Percentiles rank a stretch among this genome's conserved stretches.
Evolutionary conservation across 768 basidiomycete species (phyloP).

Genomic region (Dentipellis fragilis): DNA sequence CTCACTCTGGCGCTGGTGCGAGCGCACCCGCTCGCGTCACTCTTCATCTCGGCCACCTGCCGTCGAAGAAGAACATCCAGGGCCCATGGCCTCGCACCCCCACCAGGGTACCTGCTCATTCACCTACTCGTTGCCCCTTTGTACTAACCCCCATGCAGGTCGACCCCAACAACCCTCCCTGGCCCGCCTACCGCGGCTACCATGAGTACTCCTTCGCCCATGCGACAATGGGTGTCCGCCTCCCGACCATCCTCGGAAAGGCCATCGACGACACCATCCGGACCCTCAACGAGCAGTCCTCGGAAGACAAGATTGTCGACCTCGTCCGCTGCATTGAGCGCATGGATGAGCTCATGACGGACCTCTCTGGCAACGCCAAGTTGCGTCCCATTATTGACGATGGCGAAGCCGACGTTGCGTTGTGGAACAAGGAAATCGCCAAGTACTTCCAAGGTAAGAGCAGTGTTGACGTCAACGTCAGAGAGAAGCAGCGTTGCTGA

Average conservation of each 20-base stretch:
- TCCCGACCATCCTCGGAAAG: constrained; percentile 92
- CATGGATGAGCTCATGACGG: constrained; percentile 84
- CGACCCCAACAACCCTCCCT: constrained; percentile 78
- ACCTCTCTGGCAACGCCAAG: constrained; percentile 76
- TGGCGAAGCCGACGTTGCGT: constrained; percentile 80
- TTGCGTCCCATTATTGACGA: constrained; percentile 86
- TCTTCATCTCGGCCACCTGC: constrained; percentile 65
- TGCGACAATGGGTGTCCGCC: constrained; percentile 92
- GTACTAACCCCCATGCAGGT: constrained; percentile 29
- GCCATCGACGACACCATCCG: constrained; percentile 86
- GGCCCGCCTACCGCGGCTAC: constrained; percentile 74
- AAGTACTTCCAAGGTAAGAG: constrained; percentile 79
- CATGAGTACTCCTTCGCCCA: constrained; percentile 78
- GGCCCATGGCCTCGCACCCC: constrained; percentile 69
- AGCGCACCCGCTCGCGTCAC: constrained; percentile 47
- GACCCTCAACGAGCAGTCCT: constrained; percentile 78
- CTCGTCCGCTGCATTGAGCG: constrained; percentile 79
- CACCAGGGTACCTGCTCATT: constrained; percentile 39
- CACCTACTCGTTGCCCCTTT: neutral
- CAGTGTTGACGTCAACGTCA: neutral
- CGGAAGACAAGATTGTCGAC: constrained; percentile 78
- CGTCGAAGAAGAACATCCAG: constrained; percentile 62
- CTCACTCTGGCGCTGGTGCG: constrained; percentile 1
- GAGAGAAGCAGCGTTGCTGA: neutral
- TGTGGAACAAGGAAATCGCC: constrained; percentile 97